Percentiles rank a stretch among this genome's conserved stretches.
phyloP scores from a whole-genome alignment of 108 stramenopile genomes.

The Chaetoceros muelleri region DNA sequence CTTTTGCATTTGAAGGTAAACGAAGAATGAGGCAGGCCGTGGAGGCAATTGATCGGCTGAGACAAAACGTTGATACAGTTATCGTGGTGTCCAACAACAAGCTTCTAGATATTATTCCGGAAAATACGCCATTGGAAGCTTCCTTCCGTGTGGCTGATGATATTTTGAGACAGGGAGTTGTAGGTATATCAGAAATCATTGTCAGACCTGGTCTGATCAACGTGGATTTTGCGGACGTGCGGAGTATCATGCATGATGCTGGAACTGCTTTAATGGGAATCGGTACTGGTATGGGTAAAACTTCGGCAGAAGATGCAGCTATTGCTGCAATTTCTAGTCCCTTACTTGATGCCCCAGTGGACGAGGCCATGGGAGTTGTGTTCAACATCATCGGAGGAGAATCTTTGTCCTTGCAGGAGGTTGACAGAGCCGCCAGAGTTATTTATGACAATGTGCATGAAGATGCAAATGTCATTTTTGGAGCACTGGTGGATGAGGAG shows the following conservation, averaged over 20 bases:
- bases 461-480: conserved; percentile 93
- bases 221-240: conserved; percentile 90
- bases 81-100: conserved; percentile 91
- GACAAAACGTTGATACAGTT: conserved; percentile 81
- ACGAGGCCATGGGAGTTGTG: conserved; percentile 84
- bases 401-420: conserved; percentile 84
- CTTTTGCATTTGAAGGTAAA: conserved; percentile 88
- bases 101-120: conserved; percentile 86
- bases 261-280: conserved; percentile 92
- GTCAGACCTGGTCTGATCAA: conserved; percentile 86
- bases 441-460: conserved; percentile 89
- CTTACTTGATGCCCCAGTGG: conserved; percentile 76
- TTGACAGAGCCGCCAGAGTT: conserved; percentile 79
- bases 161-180: conserved; percentile 85
- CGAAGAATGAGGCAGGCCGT: conserved; percentile 78
- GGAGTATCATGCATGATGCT: conserved; percentile 85
- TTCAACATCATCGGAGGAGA: conserved; percentile 87
- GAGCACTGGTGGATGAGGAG: conserved; percentile 82
- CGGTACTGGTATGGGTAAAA: conserved; percentile 72
- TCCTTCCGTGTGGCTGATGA: conserved; percentile 89
- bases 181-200: conserved; percentile 90
- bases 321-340: conserved; percentile 84
- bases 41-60: conserved; percentile 60
- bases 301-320: conserved; percentile 83
- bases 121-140: conserved; percentile 80